phyloP scores from a whole-genome alignment of 345 rosid genomes.

The Brassica rapa region DNA sequence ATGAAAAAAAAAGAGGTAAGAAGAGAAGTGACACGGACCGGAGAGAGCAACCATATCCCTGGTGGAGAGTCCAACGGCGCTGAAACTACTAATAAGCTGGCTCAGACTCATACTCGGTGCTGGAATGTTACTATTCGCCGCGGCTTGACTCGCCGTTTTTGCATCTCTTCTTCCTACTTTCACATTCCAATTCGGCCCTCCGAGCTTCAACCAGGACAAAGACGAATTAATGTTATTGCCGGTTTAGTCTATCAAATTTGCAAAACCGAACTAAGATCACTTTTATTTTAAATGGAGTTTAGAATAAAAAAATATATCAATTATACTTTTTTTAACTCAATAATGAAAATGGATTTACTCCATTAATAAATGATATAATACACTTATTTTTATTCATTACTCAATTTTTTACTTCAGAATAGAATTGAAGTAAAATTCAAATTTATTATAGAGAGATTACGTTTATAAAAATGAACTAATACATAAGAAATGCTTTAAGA shows the following conservation, averaged over 20 bases:
- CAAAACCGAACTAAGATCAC: neutral
- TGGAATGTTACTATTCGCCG: conserved; percentile 76
- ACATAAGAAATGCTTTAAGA: too few relatives aligned
- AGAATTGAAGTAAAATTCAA: too few relatives aligned
- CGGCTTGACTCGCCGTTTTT: conserved; percentile 70
- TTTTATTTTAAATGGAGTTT: too few relatives aligned
- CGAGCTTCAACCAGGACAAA: conserved; percentile 53
- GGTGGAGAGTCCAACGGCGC: conserved; percentile 65
- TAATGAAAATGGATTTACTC: too few relatives aligned
- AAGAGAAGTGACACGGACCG: conserved; percentile 46
- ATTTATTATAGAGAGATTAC: too few relatives aligned
- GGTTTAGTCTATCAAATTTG: neutral
- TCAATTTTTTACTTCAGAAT: too few relatives aligned
- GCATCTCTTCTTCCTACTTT: conserved; percentile 92
- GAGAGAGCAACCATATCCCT: conserved; percentile 81
- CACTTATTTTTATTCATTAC: too few relatives aligned
- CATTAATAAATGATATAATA: too few relatives aligned
- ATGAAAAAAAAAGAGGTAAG: neutral
- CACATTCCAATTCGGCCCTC: conserved; percentile 80
- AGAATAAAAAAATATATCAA: neutral
- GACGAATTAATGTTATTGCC: neutral
- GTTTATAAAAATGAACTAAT: too few relatives aligned
- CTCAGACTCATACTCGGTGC: conserved; percentile 59
- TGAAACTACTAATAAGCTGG: conserved; percentile 60
- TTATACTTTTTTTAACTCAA: too few relatives aligned